phyloP scores from a whole-genome alignment of 495 filamentous ascomycete genomes.

The Antarctomyces pellizariae region DNA sequence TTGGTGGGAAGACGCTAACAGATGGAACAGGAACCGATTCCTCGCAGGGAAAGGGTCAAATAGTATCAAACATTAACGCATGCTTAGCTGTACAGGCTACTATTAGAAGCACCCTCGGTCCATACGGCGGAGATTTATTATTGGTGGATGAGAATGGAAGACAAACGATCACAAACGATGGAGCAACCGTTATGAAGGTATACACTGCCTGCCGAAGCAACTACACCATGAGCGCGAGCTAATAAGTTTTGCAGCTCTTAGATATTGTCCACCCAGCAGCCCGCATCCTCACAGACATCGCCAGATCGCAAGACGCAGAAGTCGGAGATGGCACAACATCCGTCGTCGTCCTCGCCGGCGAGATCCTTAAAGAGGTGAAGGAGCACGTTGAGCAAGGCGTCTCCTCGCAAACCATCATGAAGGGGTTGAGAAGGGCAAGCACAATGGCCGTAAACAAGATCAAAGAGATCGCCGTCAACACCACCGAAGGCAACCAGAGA shows the following conservation, averaged over 20 bases:
- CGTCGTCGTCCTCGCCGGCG: slow-evolving; percentile 84
- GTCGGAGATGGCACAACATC: slow-evolving; percentile 96
- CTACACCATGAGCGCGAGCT: slow-evolving; percentile 4
- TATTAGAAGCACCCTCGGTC: slow-evolving; percentile 86
- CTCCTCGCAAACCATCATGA: slow-evolving; percentile 91
- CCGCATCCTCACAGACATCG: slow-evolving; percentile 94
- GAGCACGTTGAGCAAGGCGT: slow-evolving; percentile 92
- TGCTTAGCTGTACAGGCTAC: slow-evolving; percentile 94
- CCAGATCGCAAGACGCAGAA: slow-evolving; percentile 95
- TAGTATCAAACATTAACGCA: slow-evolving; percentile 96
- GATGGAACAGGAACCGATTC: slow-evolving; percentile 62
- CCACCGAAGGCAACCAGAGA: slow-evolving; percentile 61
- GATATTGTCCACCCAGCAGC: slow-evolving; percentile 97
- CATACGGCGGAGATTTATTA: slow-evolving; percentile 89
- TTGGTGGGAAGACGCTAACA: slow-evolving; percentile 6
- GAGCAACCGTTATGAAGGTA: slow-evolving; percentile 97
- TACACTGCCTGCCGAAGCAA: slow-evolving; percentile 6
- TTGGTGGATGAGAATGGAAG: slow-evolving; percentile 86
- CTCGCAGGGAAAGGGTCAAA: slow-evolving; percentile 90
- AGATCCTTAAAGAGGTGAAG: slow-evolving; percentile 87
- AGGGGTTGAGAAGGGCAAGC: slow-evolving; percentile 74
- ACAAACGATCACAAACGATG: slow-evolving; percentile 97
- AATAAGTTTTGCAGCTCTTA: slow-evolving; percentile 38
- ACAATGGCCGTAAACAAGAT: slow-evolving; percentile 95
- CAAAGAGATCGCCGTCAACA: slow-evolving; percentile 86